phyloP scores from a whole-genome alignment of 768 basidiomycete species.

The Galerina marginata region DNA sequence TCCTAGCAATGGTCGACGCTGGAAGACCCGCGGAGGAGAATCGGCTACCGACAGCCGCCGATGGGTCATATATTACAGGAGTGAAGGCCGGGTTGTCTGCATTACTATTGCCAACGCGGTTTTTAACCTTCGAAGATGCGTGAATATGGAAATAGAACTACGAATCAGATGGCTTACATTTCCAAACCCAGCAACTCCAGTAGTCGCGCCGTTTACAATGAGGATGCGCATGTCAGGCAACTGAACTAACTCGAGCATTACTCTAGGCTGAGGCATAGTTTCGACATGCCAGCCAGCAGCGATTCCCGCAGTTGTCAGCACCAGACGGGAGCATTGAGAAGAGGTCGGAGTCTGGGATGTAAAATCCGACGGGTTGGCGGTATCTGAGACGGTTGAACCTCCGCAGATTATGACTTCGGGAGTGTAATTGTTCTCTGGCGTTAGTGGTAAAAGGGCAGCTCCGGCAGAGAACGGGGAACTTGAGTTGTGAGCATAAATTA shows the following conservation, averaged over 20 bases:
- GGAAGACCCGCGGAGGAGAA: neutral
- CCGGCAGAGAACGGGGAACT: neutral
- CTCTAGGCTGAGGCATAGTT: neutral
- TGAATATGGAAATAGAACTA: neutral
- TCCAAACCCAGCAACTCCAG: neutral
- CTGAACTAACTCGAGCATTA: neutral
- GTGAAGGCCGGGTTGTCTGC: neutral
- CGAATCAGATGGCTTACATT: neutral
- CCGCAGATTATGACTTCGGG: conserved; percentile 2
- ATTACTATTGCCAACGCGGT: neutral
- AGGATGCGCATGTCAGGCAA: neutral
- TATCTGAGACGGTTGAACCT: neutral
- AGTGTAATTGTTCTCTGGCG: neutral
- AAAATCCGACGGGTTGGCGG: neutral
- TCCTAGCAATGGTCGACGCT: neutral
- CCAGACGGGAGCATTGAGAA: neutral
- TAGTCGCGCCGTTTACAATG: neutral
- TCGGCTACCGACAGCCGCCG: neutral
- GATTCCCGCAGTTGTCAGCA: neutral
- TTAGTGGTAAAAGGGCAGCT: neutral
- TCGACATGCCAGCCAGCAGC: neutral
- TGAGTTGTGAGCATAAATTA: neutral
- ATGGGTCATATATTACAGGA: neutral
- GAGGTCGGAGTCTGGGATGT: neutral
- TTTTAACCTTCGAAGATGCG: neutral